A percentile compares a stretch with the other conserved stretches of the same genome.
phyloP scores from a whole-genome alignment of 257 asterid species.

The Solanum pennellii region DNA sequence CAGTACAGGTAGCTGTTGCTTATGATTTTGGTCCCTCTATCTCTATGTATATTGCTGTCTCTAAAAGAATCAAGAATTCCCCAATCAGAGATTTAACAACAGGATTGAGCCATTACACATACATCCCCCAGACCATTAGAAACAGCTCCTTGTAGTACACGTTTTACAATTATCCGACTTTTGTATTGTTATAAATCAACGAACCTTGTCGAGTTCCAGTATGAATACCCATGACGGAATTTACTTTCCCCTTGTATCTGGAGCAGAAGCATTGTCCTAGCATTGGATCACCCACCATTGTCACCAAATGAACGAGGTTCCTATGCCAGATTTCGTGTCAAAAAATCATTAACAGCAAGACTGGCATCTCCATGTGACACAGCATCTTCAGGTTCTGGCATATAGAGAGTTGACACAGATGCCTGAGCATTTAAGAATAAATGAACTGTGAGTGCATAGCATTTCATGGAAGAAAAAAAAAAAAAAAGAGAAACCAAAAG shows the following conservation, averaged over 20 bases:
- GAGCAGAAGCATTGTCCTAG: background rate
- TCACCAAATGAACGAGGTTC: background rate
- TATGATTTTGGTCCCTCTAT: background rate
- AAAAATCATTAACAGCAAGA: conserved; percentile 85
- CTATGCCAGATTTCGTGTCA: conserved; percentile 39
- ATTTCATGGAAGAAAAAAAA: background rate
- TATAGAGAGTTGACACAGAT: conserved; percentile 55
- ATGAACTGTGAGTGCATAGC: background rate
- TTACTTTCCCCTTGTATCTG: background rate
- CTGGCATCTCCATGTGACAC: conserved; percentile 92
- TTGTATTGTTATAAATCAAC: background rate
- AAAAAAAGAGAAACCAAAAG: background rate
- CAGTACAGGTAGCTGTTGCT: background rate
- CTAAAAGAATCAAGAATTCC: background rate
- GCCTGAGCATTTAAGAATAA: conserved; percentile 33
- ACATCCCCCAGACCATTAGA: background rate
- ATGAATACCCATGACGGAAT: background rate
- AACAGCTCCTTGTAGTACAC: background rate
- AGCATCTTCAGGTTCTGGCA: conserved; percentile 99
- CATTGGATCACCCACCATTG: background rate
- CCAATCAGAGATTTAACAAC: background rate
- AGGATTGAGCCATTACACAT: background rate
- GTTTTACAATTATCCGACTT: background rate
- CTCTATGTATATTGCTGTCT: background rate
- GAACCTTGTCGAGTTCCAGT: background rate